A percentile compares a stretch with the other conserved stretches of the same genome.
These are phyloP conservation scores for Entelexis paramagnoliae DNA, from an alignment of 1,139 yeast genomes.

Conservation along the genomic window DNA sequence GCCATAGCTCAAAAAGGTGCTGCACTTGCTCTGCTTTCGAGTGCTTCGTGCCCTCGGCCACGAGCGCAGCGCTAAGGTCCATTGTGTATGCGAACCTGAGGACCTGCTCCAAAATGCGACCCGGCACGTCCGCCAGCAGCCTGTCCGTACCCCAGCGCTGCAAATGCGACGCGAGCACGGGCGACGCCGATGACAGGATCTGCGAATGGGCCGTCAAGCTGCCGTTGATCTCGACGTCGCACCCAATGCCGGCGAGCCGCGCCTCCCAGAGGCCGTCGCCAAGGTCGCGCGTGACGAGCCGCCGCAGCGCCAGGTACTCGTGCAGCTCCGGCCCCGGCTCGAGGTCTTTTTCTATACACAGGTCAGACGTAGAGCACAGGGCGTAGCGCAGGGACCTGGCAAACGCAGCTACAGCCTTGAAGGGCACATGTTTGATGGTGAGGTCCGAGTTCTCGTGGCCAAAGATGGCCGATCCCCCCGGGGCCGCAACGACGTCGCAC, in stretches of 20 bases:
- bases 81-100: constrained; percentile 18
- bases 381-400: constrained; percentile 11
- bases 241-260: constrained; percentile 10
- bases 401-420: constrained; percentile 15
- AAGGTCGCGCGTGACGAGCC: constrained; percentile 14
- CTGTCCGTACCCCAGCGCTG: constrained; percentile 15
- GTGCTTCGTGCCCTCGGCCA: neutral
- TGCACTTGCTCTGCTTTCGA: constrained; percentile 7
- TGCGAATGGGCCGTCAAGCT: constrained; percentile 13
- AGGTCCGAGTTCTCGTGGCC: neutral
- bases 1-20: constrained; percentile 20
- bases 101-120: constrained; percentile 6
- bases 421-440: constrained; percentile 6
- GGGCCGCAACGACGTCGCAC: constrained; percentile 10
- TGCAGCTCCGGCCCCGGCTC: constrained; percentile 10
- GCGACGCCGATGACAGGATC: constrained; percentile 18
- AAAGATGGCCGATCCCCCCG: constrained; percentile 17
- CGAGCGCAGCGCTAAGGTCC: neutral
- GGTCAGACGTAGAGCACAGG: neutral
- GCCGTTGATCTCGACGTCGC: constrained; percentile 16
- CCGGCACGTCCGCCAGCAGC: neutral
- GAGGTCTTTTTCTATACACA: neutral
- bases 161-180: constrained; percentile 19
- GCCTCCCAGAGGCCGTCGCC: constrained; percentile 20
- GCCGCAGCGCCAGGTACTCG: constrained; percentile 18